A percentile compares a stretch with the other conserved stretches of the same genome.
phyloP scores from a whole-genome alignment of 768 basidiomycete genomes.

The Chiua virens region DNA sequence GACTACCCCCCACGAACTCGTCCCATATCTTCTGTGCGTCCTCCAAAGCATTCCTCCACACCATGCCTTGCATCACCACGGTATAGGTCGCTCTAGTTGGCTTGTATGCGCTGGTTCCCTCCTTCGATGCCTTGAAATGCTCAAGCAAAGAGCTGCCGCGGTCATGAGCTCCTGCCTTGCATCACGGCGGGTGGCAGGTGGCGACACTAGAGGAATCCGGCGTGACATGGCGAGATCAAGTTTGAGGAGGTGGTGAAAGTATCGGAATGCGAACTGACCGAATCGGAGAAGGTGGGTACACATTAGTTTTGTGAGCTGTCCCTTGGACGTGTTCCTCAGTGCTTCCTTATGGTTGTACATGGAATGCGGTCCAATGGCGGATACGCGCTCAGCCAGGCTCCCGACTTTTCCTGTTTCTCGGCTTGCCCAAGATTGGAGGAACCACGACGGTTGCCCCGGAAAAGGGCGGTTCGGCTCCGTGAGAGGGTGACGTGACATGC shows the following conservation, averaged over 20 bases:
- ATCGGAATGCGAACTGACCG: conserved; percentile 44
- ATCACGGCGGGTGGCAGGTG: not conserved
- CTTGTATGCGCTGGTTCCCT: conserved; percentile 29
- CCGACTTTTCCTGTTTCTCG: conserved; percentile 2
- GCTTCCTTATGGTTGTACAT: conserved; percentile 38
- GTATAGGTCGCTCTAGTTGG: conserved; percentile 53
- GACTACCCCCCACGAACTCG: conserved; percentile 30
- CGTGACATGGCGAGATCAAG: conserved; percentile 20
- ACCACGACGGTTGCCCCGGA: conserved; percentile 6
- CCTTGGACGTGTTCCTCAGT: conserved; percentile 17
- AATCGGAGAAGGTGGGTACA: conserved; percentile 45
- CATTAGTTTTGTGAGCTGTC: conserved; percentile 37
- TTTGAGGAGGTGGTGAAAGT: conserved; percentile 41
- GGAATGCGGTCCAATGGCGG: conserved; percentile 31
- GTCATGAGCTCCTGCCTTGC: conserved; percentile 42
- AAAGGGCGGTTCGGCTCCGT: too few species aligned
- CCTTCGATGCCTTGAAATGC: conserved; percentile 36
- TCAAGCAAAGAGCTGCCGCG: conserved; percentile 31
- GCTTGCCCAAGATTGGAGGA: not conserved
- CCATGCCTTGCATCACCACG: conserved; percentile 52
- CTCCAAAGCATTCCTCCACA: conserved; percentile 40
- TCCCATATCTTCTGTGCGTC: conserved; percentile 47
- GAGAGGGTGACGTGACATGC: too few species aligned
- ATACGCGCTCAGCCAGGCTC: conserved; percentile 21
- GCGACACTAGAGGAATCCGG: not conserved